Evolutionary conservation across 495 filamentous ascomycete genomes (phyloP).

Genomic region (Penicillium mononematosum): DNA sequence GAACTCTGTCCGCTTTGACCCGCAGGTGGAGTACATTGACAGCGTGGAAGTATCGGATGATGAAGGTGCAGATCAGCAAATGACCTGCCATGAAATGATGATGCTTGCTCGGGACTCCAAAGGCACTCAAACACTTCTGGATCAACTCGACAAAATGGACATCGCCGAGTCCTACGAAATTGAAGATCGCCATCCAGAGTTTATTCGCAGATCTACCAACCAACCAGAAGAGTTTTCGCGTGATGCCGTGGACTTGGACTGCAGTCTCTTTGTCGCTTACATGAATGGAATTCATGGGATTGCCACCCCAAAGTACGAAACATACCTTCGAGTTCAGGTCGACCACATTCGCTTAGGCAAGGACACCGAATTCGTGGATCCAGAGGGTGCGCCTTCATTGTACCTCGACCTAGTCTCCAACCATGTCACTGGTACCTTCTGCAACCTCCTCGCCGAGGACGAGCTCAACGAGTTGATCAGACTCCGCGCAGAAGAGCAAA

Average conservation of each 20-base stretch:
- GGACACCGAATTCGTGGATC: slow-evolving; percentile 38
- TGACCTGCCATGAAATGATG: slow-evolving; percentile 50
- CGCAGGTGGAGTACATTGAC: slow-evolving; percentile 41
- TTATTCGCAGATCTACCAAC: slow-evolving; percentile 19
- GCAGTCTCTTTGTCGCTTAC: slow-evolving; percentile 43
- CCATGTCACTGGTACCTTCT: slow-evolving; percentile 46
- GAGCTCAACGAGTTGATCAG: slow-evolving; percentile 39
- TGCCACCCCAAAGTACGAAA: slow-evolving; percentile 33
- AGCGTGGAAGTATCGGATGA: slow-evolving; percentile 28
- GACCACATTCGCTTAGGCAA: slow-evolving; percentile 39
- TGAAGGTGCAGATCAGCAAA: slow-evolving; percentile 26
- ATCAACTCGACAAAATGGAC: slow-evolving; percentile 23
- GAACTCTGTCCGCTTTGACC: slow-evolving; percentile 39
- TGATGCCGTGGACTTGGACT: slow-evolving; percentile 44
- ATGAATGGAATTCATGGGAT: slow-evolving; percentile 48
- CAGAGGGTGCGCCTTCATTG: slow-evolving; percentile 32
- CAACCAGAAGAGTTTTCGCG: slow-evolving; percentile 40
- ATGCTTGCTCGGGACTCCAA: slow-evolving; percentile 32
- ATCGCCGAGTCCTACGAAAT: slow-evolving; percentile 15
- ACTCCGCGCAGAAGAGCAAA: slow-evolving; percentile 28
- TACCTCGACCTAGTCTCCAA: slow-evolving; percentile 40
- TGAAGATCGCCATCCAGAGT: slow-evolving; percentile 15
- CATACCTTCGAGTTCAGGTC: slow-evolving; percentile 36
- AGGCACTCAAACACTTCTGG: slow-evolving; percentile 11
- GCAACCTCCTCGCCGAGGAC: slow-evolving; percentile 38